These are phyloP conservation scores for Fusarium albosuccineum DNA, from an alignment of 2,329 filamentous ascomycete species.

Conservation along the genomic window DNA sequence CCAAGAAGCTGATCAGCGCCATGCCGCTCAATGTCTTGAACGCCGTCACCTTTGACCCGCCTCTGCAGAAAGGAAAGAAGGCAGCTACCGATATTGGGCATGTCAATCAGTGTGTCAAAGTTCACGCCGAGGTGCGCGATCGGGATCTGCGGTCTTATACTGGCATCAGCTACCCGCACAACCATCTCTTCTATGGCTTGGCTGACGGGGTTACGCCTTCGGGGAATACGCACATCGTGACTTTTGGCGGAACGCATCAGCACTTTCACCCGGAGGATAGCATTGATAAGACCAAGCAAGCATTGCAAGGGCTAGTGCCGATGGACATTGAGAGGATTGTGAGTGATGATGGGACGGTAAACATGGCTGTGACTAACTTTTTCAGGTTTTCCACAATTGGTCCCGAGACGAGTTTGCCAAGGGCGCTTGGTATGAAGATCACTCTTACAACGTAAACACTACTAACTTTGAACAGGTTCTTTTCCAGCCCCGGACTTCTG, in stretches of 20 bases:
- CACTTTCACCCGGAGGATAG: conserved; percentile 60
- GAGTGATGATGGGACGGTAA: not conserved
- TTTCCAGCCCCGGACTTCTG: conserved; percentile 53
- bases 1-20: conserved; percentile 54
- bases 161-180: conserved; percentile 58
- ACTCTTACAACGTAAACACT: rapidly evolving
- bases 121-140: conserved; percentile 59
- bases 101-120: conserved; percentile 60
- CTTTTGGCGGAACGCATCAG: conserved; percentile 58
- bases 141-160: conserved; percentile 58
- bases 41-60: conserved; percentile 56
- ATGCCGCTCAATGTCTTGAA: conserved; percentile 60
- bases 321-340: conserved; percentile 49
- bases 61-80: conserved; percentile 52
- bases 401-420: conserved; percentile 60
- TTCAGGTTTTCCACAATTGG: conserved; percentile 63
- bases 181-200: conserved; percentile 57
- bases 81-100: conserved; percentile 55
- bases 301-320: conserved; percentile 50
- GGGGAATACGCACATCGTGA: conserved; percentile 62
- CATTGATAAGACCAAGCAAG: conserved; percentile 49
- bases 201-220: conserved; percentile 60
- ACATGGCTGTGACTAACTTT: not conserved
- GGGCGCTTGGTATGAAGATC: conserved; percentile 52
- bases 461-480: conserved; percentile 47